Percentiles rank a stretch among this genome's conserved stretches.
Evolutionary conservation across 1,284 basidiomycete species (phyloP).

Genomic region (Blastosporella zonata): DNA sequence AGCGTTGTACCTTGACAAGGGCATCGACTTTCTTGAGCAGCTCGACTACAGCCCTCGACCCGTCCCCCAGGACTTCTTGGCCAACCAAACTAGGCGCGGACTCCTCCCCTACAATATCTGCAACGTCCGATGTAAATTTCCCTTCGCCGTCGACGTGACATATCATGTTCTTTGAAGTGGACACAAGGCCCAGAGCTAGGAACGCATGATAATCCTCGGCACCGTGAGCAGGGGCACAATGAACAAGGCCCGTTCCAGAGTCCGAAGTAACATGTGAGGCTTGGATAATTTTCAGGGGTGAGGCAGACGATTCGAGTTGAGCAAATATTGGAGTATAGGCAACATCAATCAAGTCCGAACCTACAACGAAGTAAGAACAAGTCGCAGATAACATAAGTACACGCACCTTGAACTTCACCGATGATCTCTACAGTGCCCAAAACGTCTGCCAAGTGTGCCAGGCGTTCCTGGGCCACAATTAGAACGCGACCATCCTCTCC

Average conservation of each 20-base stretch:
- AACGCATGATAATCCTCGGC: conserved; percentile 88
- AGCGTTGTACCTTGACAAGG: conserved; percentile 67
- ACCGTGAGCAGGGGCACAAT: conserved; percentile 95
- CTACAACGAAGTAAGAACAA: conserved; percentile 32
- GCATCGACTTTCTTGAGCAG: conserved; percentile 59
- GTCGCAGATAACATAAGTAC: background rate
- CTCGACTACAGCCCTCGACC: conserved; percentile 64
- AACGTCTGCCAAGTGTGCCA: conserved; percentile 48
- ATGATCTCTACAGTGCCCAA: conserved; percentile 53
- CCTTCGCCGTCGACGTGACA: conserved; percentile 89
- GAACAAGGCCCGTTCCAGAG: conserved; percentile 96
- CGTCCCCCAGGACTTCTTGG: conserved; percentile 70
- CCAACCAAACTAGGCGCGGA: conserved; percentile 56
- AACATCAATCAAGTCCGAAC: conserved; percentile 62
- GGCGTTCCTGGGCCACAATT: conserved; percentile 72
- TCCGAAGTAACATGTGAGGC: conserved; percentile 79
- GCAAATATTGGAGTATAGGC: conserved; percentile 72
- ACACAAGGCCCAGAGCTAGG: conserved; percentile 46
- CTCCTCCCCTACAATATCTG: conserved; percentile 51
- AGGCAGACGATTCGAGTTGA: conserved; percentile 20
- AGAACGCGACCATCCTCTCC: conserved; percentile 35
- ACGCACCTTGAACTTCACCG: conserved; percentile 48
- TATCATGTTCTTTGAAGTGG: conserved; percentile 40
- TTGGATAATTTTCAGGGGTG: conserved; percentile 42
- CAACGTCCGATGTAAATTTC: conserved; percentile 59